These are phyloP conservation scores for Linnemannia hyalina DNA, from an alignment of 192 early-diverging fungal genomes.

Conservation along the genomic window DNA sequence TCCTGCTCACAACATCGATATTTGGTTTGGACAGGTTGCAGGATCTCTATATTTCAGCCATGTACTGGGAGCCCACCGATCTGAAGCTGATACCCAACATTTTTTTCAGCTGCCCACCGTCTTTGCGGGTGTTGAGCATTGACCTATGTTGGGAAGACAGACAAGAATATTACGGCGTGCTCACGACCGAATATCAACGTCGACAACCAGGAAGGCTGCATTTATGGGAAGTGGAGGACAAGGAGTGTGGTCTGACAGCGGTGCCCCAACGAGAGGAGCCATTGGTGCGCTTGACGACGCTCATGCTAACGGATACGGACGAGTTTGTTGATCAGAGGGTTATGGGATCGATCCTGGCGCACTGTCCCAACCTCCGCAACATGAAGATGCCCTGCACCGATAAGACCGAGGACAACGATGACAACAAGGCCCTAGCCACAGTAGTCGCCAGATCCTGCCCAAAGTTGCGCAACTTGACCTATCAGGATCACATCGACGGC, in stretches of 20 bases:
- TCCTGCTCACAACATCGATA: not conserved
- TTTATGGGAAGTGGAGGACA: not conserved
- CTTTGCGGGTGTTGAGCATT: not conserved
- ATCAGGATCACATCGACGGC: no score
- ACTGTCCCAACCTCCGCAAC: not conserved
- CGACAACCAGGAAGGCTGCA: not conserved
- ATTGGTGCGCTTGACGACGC: not conserved
- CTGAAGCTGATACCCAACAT: no score
- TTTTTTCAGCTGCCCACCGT: not conserved
- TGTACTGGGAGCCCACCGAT: not conserved
- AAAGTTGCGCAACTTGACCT: no score
- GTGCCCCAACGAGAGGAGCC: not conserved
- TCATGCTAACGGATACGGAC: not conserved
- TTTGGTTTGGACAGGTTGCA: not conserved
- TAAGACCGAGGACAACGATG: no score
- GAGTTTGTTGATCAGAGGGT: not conserved
- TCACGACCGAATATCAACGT: no score
- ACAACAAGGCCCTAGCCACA: no score
- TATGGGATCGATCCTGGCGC: not conserved
- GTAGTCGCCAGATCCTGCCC: no score
- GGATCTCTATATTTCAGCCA: not conserved
- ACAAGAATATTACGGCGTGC: no score
- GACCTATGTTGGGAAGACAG: not conserved
- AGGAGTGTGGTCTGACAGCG: not conserved
- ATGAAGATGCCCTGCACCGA: not conserved